Evolutionary conservation across 202 grass and related monocot genomes (phyloP), one percentile per base, ranked within the genome.

Genomic region (Carex sylvatica): DNA sequence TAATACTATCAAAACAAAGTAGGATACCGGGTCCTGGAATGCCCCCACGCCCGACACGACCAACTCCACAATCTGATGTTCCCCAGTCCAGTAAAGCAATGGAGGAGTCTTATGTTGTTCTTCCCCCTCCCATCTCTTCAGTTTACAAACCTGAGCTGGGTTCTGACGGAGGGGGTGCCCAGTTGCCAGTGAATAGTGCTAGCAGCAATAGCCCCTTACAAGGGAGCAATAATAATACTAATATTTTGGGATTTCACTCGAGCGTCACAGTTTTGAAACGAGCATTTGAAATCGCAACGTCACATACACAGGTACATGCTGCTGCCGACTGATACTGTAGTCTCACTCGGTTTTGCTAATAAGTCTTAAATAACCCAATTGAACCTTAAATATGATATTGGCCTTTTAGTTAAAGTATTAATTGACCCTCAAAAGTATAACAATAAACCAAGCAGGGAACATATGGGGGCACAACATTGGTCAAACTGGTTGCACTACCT

Each of bases 221-320:
- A 53, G 86, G 86, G 59, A 95, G 54, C 26, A 82, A 3, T 22
- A 82, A 82, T 36, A 82, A 54, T 67, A 8, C 42, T 35, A 82
- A 89, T 67, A 93, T 80, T 86, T 82, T 85, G 83, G 95, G 92
- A 49, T 98, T 93, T 85, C 92, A 99, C 88, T 95, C 89, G 44
- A 93, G 81, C 65, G 88, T 96, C 56, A 97, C 91, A 69, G 88
- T 96, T 47, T 88, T 99, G 80, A 96, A 93, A 86, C 89, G 89
- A 38, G 96, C 96, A 79, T 99, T 92, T 89, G 93, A 99, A 83
- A 93, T 99, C 67, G 93, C 96, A 62, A 96, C 88, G 35, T 93
- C 91, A 38, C 91, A 99, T 67, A 99, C 93, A 74, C 91, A 99
- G 93, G 96, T 58, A 77, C 3, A 18, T 81, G 35, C 33, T 81